Evolutionary conservation across 1,139 yeast genomes (phyloP).

Genomic region (Protomyces pachydermus): DNA sequence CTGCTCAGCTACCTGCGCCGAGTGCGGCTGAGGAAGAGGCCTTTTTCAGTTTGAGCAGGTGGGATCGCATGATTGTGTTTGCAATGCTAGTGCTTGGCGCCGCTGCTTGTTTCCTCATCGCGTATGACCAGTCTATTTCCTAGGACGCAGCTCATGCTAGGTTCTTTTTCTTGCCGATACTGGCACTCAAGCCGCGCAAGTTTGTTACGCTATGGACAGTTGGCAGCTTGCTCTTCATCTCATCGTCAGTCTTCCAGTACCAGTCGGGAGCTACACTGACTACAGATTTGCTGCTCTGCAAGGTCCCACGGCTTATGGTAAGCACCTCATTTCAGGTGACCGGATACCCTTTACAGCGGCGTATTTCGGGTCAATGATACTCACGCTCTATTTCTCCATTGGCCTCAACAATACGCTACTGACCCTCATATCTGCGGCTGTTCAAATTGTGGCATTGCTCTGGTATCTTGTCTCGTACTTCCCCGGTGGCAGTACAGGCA

Average conservation of each 20-base stretch:
- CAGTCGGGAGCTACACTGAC: not conserved
- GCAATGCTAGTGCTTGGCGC: conserved; percentile 72
- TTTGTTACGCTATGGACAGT: conserved; percentile 58
- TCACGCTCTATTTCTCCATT: conserved; percentile 58
- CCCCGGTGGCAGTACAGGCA: conserved; percentile 47
- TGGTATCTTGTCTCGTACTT: conserved; percentile 89
- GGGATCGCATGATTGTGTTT: conserved; percentile 77
- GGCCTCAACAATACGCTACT: conserved; percentile 64
- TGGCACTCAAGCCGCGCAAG: conserved; percentile 84
- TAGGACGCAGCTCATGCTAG: not conserved
- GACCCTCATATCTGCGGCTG: conserved; percentile 67
- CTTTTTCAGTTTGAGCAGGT: conserved; percentile 33
- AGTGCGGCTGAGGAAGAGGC: conserved; percentile 25
- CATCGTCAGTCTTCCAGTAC: conserved; percentile 44
- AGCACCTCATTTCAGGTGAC: conserved; percentile 68
- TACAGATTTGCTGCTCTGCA: conserved; percentile 70
- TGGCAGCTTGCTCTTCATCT: conserved; percentile 79
- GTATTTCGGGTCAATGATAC: conserved; percentile 67
- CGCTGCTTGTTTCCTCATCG: conserved; percentile 68
- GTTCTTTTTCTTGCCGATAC: conserved; percentile 77
- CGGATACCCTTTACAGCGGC: conserved; percentile 74
- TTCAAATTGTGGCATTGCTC: conserved; percentile 76
- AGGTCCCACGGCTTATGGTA: conserved; percentile 76
- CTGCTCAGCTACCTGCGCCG: conserved; percentile 21
- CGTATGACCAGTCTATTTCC: conserved; percentile 37